Base-by-base conservation (phyloP, 2,329 filamentous ascomycete genomes). In the Penicillium oxalicum region DNA sequence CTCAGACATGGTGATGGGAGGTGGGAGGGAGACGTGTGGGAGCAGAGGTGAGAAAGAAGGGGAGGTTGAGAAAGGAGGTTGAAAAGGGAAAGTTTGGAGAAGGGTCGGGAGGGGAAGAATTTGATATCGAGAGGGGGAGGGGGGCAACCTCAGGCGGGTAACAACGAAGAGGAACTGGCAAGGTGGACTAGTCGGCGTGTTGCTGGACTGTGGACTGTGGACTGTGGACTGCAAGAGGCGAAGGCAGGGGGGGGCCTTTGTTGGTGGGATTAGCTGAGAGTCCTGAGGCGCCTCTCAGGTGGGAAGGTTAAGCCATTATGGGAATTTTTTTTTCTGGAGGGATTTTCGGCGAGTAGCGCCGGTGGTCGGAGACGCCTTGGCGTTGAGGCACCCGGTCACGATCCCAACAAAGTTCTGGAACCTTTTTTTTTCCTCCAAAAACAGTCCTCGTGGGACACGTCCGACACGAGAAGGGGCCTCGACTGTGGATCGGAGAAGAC, bases 1-100 rank as follows among this genome's bases (percentile, higher is more conserved):
- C 67, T 84, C 82, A 68, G 82, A 83, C 82, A 85, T 85, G 52
- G 45, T 61, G 61, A 46, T 39, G 28, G 55, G 47, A 33, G 29
- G 11, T 32, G 29, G 29, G 29, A 32, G 29, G 8, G 29, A 32
- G 29, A 32, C 29, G 29, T 7, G 26, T 45, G 42, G 45, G 47
- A 27, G 26, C 25, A 39, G 45, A 48, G 41, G 18, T 44, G 13
- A 48, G 49, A 50, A 44, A 46, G 46, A 28, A 24, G 37, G 9
- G 40, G 36, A 25, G 32, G 29, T 29, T 40, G 29, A 45, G 44
- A 33, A 46, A 51, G 44, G 27, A 38, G 45, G 33, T 47, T 42
- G 37, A 45, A 50, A 45, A 47, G 53, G 57, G 52, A 55, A 52
- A 55, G 52, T 54, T 45, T 45, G 43, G 43, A 58, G 56, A 51